A percentile compares a stretch with the other conserved stretches of the same genome.
These are phyloP conservation scores for Collybiopsis confluens DNA, from an alignment of 768 basidiomycete genomes.

Conservation along the genomic window DNA sequence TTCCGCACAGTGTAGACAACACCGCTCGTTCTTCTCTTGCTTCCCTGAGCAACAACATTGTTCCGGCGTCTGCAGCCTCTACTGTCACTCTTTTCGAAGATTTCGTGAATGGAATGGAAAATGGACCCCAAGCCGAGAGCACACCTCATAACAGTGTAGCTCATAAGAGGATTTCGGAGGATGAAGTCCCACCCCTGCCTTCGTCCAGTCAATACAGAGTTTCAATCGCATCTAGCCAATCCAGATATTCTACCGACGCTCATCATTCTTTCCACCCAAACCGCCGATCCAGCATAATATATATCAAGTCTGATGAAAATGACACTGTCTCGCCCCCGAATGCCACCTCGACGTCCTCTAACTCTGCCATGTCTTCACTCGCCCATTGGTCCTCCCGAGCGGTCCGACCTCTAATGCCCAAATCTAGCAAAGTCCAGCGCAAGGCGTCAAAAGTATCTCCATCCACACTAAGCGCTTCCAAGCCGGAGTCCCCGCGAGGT, in stretches of 20 bases:
- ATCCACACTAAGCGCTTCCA: conserved; percentile 21
- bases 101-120: conserved; percentile 35
- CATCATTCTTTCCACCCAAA: conserved; percentile 2
- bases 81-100: conserved; percentile 60
- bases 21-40: conserved; percentile 50
- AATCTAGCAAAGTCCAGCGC: conserved; percentile 43
- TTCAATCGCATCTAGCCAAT: conserved; percentile 22
- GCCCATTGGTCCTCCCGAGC: conserved; percentile 47
- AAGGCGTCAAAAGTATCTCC: conserved; percentile 29
- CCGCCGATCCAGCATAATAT: conserved; percentile 59
- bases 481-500: conserved; percentile 38
- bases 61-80: conserved; percentile 52
- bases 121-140: conserved; percentile 54
- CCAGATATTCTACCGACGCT: conserved; percentile 7
- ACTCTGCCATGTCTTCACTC: conserved; percentile 33
- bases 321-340: conserved; percentile 16
- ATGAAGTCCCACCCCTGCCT: conserved; percentile 30
- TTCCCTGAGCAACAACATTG: conserved; percentile 26
- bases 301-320: conserved; percentile 57
- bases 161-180: conserved; percentile 26
- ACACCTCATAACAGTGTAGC: conserved; percentile 53
- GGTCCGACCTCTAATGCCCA: conserved; percentile 51
- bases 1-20: conserved; percentile 39
- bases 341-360: conserved; percentile 18
- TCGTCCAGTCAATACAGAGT: conserved; percentile 3